Conservation (phyloP, 106 monocot species). For the Dioscorea alata region DNA sequence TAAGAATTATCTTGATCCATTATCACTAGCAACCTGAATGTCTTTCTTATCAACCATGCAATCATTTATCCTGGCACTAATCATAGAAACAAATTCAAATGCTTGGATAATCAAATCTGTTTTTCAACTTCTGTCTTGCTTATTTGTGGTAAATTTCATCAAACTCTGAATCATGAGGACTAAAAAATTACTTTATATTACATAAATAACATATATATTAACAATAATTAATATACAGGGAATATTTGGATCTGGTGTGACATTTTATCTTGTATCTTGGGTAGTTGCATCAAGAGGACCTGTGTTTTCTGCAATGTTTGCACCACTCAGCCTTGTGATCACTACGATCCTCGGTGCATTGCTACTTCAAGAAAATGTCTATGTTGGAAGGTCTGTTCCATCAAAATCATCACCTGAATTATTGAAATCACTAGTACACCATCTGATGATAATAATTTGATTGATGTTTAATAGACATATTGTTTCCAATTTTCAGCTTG, state of each 20-base stretch:
- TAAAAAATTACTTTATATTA: too few relatives aligned
- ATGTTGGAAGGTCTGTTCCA: constrained; percentile 42
- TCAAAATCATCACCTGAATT: too few relatives aligned
- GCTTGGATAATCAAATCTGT: constrained; percentile 34
- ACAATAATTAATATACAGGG: constrained; percentile 1
- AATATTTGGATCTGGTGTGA: constrained; percentile 12
- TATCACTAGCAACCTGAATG: constrained; percentile 45
- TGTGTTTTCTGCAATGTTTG: constrained; percentile 50
- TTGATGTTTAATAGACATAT: background rate
- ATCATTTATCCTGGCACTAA: constrained; percentile 26
- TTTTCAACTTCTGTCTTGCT: constrained; percentile 25
- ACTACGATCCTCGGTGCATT: constrained; percentile 21
- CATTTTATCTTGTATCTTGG: constrained; percentile 26
- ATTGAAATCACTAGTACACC: too few relatives aligned
- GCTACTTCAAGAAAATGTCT: constrained; percentile 37
- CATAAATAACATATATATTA: too few relatives aligned
- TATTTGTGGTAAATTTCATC: constrained; percentile 28
- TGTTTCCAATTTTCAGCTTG: background rate
- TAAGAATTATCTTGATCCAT: constrained; percentile 30
- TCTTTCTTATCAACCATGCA: constrained; percentile 43
- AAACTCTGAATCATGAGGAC: too few relatives aligned
- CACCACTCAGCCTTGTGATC: constrained; percentile 18
- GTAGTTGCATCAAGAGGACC: constrained; percentile 42
- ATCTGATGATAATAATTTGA: too few relatives aligned
- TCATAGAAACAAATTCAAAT: constrained; percentile 28